Conservation (phyloP, 345 rosid genomes). For the Triadica sebifera region DNA sequence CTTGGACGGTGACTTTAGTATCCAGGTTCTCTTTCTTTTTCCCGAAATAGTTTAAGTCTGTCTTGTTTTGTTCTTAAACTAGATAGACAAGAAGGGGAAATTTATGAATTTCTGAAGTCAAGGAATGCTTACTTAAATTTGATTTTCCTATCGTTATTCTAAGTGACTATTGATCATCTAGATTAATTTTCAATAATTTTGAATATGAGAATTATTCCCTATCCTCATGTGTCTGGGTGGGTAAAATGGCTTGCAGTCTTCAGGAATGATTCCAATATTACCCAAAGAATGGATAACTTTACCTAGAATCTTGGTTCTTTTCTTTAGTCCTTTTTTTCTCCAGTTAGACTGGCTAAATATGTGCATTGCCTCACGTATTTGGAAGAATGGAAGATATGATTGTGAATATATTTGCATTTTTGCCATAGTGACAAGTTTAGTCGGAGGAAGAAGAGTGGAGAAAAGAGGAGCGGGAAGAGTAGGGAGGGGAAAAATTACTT, state of each 20-base stretch:
- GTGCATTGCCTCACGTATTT: background rate
- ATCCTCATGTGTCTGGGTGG: background rate
- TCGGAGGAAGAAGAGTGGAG: background rate
- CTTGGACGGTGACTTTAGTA: conserved; percentile 89
- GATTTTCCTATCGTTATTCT: background rate
- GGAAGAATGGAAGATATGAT: too few relatives aligned
- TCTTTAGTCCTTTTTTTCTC: background rate
- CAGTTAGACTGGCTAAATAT: background rate
- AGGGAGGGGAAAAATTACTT: too few relatives aligned
- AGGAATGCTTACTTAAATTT: background rate
- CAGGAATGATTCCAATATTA: too few relatives aligned
- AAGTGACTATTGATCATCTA: background rate
- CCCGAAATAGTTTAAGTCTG: background rate
- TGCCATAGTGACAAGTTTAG: background rate
- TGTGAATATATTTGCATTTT: too few relatives aligned
- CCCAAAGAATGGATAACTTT: too few relatives aligned
- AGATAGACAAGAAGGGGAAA: background rate
- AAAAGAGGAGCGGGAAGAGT: too few relatives aligned
- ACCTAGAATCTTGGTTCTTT: too few relatives aligned
- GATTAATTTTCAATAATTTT: background rate
- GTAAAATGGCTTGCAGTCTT: background rate
- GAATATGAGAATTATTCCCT: background rate
- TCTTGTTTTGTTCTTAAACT: background rate
- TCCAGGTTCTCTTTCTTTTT: conserved; percentile 54
- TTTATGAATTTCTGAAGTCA: background rate